phyloP scores from a whole-genome alignment of 2,329 filamentous ascomycete genomes.

The Fusarium succisae region DNA sequence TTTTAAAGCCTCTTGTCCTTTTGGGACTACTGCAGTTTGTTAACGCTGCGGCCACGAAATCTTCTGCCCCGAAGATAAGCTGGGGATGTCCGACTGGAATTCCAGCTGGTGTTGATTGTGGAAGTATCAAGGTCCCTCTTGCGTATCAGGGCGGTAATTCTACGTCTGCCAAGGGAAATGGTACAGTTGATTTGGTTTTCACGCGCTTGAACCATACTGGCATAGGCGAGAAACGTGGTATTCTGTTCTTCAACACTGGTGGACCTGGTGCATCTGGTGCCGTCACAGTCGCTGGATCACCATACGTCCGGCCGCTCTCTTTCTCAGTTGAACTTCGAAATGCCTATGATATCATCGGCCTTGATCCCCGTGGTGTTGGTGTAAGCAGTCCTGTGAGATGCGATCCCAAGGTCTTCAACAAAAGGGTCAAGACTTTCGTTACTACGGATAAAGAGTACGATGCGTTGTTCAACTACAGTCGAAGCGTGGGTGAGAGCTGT shows the following conservation, averaged over 20 bases:
- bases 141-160: slow-evolving; percentile 29
- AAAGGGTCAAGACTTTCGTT: slow-evolving; percentile 24
- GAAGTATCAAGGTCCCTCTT: slow-evolving; percentile 27
- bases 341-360: slow-evolving; percentile 54
- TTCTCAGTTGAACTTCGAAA: slow-evolving; percentile 29
- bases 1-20: not conserved
- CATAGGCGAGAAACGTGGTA: slow-evolving; percentile 19
- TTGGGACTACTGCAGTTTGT: not conserved
- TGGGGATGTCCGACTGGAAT: slow-evolving; percentile 16
- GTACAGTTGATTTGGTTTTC: slow-evolving; percentile 8
- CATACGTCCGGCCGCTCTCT: slow-evolving; percentile 2
- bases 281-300: slow-evolving; percentile 11
- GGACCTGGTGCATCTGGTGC: slow-evolving; percentile 31
- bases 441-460: slow-evolving; percentile 13
- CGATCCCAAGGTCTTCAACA: slow-evolving; percentile 44
- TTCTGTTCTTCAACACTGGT: slow-evolving; percentile 37
- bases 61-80: slow-evolving; percentile 3
- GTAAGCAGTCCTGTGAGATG: slow-evolving; percentile 52
- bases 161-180: slow-evolving; percentile 8
- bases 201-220: slow-evolving; percentile 27
- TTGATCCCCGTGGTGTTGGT: slow-evolving; percentile 55
- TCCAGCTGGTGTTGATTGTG: slow-evolving; percentile 30
- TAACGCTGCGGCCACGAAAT: not conserved
- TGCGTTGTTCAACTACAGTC: slow-evolving; percentile 18
- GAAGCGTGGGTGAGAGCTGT: slow-evolving; percentile 35